Percentiles rank a stretch among this genome's conserved stretches.
Conservation (phyloP, 2,329 filamentous ascomycete species). For the Trichoderma sp. region DNA sequence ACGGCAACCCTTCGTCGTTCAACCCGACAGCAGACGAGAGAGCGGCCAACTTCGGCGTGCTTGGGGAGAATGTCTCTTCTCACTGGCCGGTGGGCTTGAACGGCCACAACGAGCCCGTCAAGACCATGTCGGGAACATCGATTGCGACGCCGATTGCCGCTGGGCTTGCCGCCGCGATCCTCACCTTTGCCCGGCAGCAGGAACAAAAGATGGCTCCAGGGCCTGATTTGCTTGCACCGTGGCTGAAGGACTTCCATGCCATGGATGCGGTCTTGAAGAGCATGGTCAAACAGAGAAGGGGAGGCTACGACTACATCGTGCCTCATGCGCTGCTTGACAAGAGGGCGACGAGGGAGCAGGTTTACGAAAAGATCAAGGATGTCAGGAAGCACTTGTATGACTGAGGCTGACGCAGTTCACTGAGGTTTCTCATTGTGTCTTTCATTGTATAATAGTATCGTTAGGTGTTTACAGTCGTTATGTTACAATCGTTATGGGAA, state of each 20-base stretch:
- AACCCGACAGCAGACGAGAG: conserved; percentile 7
- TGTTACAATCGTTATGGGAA: background rate
- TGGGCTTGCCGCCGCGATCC: background rate
- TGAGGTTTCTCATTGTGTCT: too few species aligned
- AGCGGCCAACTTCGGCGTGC: conserved; percentile 11
- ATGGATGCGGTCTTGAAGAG: conserved; percentile 16
- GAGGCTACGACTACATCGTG: conserved; percentile 11
- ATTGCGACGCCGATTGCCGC: conserved; percentile 14
- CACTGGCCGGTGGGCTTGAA: background rate
- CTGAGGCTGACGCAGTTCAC: background rate
- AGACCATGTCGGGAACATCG: conserved; percentile 1
- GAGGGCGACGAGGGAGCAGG: background rate
- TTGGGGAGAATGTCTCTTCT: conserved; percentile 7
- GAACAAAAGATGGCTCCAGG: background rate
- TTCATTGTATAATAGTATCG: background rate
- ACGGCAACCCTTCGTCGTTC: conserved; percentile 1
- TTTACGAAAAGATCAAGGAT: conserved; percentile 4
- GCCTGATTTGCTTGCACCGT: background rate
- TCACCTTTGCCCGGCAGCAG: conserved; percentile 13
- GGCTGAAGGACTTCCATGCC: background rate
- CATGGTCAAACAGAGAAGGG: conserved; percentile 9
- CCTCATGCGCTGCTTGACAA: conserved; percentile 2
- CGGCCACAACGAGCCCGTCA: background rate
- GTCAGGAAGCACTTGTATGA: conserved; percentile 12
- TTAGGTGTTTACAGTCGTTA: background rate